A percentile compares a stretch with the other conserved stretches of the same genome.
These are phyloP conservation scores for Vitis hybrid DNA, from an alignment of 177 flowering plant species.

Conservation along the genomic window DNA sequence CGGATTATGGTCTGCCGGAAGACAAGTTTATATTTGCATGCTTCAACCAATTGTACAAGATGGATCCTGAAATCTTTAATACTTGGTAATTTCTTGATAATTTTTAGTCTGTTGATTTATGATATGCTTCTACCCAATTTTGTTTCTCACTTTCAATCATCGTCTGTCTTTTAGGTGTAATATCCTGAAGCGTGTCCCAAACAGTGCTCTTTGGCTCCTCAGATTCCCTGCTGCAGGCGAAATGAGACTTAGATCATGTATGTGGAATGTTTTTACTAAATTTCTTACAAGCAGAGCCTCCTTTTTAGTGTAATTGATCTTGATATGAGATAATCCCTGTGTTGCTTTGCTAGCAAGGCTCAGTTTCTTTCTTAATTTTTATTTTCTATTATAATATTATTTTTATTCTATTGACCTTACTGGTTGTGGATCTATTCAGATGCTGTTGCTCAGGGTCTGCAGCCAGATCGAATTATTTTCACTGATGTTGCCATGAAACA, in stretches of 20 bases:
- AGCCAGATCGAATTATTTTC: slow-evolving; percentile 88
- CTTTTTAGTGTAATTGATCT: too few relatives aligned
- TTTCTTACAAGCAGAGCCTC: too few relatives aligned
- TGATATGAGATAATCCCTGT: too few relatives aligned
- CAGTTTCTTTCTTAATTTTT: too few relatives aligned
- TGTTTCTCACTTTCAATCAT: too few relatives aligned
- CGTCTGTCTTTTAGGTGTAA: slow-evolving; percentile 69
- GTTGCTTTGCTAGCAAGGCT: too few relatives aligned
- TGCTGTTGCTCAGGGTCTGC: slow-evolving; percentile 88
- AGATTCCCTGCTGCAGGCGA: slow-evolving; percentile 99
- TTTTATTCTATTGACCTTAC: not conserved
- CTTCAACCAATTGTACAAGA: slow-evolving; percentile 96
- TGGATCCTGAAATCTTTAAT: slow-evolving; percentile 90
- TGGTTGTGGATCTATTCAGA: slow-evolving; percentile 44
- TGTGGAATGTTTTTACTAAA: slow-evolving; percentile 12
- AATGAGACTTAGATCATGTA: slow-evolving; percentile 88
- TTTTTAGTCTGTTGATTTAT: not conserved
- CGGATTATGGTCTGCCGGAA: slow-evolving; percentile 90
- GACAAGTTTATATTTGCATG: slow-evolving; percentile 89
- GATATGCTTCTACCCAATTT: not conserved
- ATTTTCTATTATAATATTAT: too few relatives aligned
- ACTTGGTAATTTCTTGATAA: slow-evolving; percentile 62
- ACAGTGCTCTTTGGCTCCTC: slow-evolving; percentile 95
- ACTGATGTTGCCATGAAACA: slow-evolving; percentile 95
- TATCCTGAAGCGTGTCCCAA: slow-evolving; percentile 92